phyloP scores from a whole-genome alignment of 345 rosid species.

The Noccaea caerulescens region DNA sequence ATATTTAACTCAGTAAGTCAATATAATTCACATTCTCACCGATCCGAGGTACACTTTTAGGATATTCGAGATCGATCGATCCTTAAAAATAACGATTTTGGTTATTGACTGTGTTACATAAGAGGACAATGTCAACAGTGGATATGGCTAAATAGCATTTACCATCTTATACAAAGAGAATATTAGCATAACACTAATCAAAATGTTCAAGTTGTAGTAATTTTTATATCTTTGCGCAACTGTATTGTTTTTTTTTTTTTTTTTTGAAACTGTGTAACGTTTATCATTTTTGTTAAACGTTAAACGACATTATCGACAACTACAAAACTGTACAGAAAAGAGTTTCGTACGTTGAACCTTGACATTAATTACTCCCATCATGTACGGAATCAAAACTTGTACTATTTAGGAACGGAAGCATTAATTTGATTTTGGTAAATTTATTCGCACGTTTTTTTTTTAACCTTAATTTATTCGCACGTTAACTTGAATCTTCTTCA shows the following conservation, averaged over 20 bases:
- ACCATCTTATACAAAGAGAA: not conserved
- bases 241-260: not conserved
- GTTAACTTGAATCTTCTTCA: not conserved
- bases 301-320: not conserved
- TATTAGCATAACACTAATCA: not conserved
- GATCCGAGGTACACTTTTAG: not conserved
- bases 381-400: not conserved
- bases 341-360: not conserved
- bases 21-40: not conserved
- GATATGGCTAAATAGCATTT: not conserved
- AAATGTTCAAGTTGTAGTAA: not conserved
- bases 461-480: not conserved
- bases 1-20: not conserved
- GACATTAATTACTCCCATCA: conserved; percentile 1
- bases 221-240: not conserved
- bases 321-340: not conserved
- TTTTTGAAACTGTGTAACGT: not conserved
- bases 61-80: not conserved
- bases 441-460: not conserved
- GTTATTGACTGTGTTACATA: not conserved
- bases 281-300: too few relatives aligned
- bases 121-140: not conserved
- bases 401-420: not conserved
- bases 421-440: not conserved
- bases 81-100: not conserved